These are phyloP conservation scores for Hysterangium stoloniferum DNA, from an alignment of 768 basidiomycete genomes.

Conservation along the genomic window DNA sequence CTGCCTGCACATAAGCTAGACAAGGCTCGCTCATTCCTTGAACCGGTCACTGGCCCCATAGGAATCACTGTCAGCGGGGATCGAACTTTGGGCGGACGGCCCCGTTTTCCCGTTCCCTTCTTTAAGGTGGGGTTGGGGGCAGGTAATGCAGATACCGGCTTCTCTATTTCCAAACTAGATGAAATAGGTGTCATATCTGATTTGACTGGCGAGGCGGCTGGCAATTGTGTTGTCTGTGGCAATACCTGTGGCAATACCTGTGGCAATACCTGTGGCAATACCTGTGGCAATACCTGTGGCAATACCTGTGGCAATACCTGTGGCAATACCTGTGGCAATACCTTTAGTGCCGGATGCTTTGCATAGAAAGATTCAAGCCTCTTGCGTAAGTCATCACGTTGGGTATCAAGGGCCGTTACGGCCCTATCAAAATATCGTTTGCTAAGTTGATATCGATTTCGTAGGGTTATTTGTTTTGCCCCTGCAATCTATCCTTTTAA, in stretches of 20 bases:
- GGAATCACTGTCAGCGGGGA: constrained; percentile 1
- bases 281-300: too few relatives aligned
- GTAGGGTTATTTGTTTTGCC: constrained; percentile 9
- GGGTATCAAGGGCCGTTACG: constrained; percentile 1
- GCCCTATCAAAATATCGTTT: constrained; percentile 10
- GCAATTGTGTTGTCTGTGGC: neutral
- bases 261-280: too few relatives aligned
- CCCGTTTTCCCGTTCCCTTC: neutral
- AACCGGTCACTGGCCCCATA: neutral
- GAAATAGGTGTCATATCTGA: neutral
- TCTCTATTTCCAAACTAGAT: neutral
- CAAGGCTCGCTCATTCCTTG: neutral
- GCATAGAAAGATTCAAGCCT: constrained; percentile 7
- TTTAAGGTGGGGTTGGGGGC: neutral
- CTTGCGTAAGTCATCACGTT: constrained; percentile 9
- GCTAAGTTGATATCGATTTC: constrained; percentile 1
- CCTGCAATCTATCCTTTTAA: constrained; percentile 4
- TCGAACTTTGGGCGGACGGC: constrained; percentile 2
- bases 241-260: neutral
- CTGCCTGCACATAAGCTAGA: neutral
- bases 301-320: neutral
- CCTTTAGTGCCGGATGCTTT: neutral
- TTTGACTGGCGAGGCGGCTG: neutral
- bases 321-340: neutral
- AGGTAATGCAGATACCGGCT: neutral